Percentiles rank a stretch among this genome's conserved stretches.
phyloP scores from a whole-genome alignment of 176 grass and related monocot genomes.

The Bolboschoenus planiculmis region DNA sequence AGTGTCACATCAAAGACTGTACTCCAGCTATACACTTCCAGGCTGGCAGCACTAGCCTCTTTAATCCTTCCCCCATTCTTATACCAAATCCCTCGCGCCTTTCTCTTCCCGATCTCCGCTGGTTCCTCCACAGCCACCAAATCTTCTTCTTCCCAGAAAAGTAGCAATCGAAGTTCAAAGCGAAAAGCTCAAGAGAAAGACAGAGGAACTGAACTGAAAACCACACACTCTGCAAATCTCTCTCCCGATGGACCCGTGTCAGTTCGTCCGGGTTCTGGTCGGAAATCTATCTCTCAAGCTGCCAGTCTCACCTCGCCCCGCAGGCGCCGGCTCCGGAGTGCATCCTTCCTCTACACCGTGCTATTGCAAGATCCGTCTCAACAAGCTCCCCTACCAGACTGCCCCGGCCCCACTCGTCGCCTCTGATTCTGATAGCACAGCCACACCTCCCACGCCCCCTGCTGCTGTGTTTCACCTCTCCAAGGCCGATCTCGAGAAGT shows the following conservation, averaged over 20 bases:
- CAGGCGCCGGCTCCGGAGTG: constrained; percentile 40
- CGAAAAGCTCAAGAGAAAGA: neutral
- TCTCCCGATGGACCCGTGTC: constrained; percentile 77
- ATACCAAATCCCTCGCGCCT: neutral
- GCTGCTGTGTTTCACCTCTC: constrained; percentile 69
- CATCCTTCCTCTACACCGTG: constrained; percentile 57
- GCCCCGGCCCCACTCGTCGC: constrained; percentile 38
- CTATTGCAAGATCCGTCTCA: constrained; percentile 81
- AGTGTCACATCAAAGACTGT: neutral
- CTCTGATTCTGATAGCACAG: constrained; percentile 6
- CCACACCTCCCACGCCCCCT: constrained; percentile 20
- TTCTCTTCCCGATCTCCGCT: neutral
- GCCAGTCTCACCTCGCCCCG: constrained; percentile 30
- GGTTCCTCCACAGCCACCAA: neutral
- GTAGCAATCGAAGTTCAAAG: neutral
- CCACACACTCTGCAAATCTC: neutral
- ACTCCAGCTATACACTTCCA: constrained; percentile 19
- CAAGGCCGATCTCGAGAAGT: constrained; percentile 48
- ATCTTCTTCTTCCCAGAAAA: neutral
- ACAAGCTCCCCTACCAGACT: constrained; percentile 51
- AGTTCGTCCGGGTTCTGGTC: constrained; percentile 86
- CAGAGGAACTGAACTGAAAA: neutral
- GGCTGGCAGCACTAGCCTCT: constrained; percentile 20
- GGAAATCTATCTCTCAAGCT: constrained; percentile 76
- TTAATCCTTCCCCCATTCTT: constrained; percentile 13